A percentile compares a stretch with the other conserved stretches of the same genome.
Evolutionary conservation across 1,139 yeast genomes (phyloP).

Genomic region (Sugiyamaella castrensis): DNA sequence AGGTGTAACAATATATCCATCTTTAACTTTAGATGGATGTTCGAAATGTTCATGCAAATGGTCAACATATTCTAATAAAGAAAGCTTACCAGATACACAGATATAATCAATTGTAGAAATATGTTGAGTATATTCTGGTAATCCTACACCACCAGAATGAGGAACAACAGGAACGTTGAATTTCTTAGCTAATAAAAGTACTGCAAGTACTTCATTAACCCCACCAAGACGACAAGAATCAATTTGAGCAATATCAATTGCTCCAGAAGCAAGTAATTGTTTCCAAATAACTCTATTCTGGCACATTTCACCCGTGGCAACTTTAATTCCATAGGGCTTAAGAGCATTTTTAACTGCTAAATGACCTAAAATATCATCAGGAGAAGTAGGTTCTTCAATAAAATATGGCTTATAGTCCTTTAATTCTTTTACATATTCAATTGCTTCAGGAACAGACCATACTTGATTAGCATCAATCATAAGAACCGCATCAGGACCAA

Average conservation of each 20-base stretch:
- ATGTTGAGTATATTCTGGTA: slow-evolving; percentile 44
- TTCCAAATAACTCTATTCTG: slow-evolving; percentile 43
- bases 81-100: slow-evolving; percentile 37
- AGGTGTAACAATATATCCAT: slow-evolving; percentile 42
- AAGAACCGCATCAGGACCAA: slow-evolving; percentile 39
- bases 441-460: slow-evolving; percentile 44
- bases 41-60: slow-evolving; percentile 37
- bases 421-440: slow-evolving; percentile 40
- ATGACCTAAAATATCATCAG: slow-evolving; percentile 43
- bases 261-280: slow-evolving; percentile 39
- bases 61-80: slow-evolving; percentile 37
- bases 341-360: slow-evolving; percentile 40
- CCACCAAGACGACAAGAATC: slow-evolving; percentile 44
- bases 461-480: slow-evolving; percentile 44
- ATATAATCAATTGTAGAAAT: slow-evolving; percentile 42
- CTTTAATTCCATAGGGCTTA: slow-evolving; percentile 39
- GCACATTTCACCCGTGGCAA: slow-evolving; percentile 45
- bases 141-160: slow-evolving; percentile 44
- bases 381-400: slow-evolving; percentile 45
- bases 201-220: slow-evolving; percentile 42
- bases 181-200: slow-evolving; percentile 41
- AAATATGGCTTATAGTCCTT: slow-evolving; percentile 42
- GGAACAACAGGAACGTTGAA: slow-evolving; percentile 42
- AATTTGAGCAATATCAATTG: slow-evolving; percentile 42
- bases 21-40: slow-evolving; percentile 38